Conservation (phyloP, 1,139 yeast genomes). For the Oligophagozyma castellii region DNA sequence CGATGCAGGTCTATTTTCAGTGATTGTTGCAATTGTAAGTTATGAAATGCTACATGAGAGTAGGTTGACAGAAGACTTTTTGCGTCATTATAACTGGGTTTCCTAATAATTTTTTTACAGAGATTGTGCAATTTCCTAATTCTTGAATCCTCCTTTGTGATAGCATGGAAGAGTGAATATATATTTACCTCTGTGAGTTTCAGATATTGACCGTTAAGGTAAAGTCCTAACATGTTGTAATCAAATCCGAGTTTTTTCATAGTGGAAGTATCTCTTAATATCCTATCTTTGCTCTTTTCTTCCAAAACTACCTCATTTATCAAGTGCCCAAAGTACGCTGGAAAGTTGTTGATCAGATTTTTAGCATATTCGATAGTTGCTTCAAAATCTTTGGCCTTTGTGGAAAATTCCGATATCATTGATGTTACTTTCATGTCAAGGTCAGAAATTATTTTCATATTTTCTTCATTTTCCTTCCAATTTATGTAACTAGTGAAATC, state of each 20-base stretch:
- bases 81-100: slow-evolving; percentile 3
- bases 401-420: slow-evolving; percentile 27
- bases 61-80: slow-evolving; percentile 10
- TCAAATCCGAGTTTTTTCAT: slow-evolving; percentile 15
- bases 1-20: slow-evolving; percentile 22
- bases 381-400: slow-evolving; percentile 12
- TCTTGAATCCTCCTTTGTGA: slow-evolving; percentile 10
- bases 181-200: slow-evolving; percentile 14
- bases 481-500: background rate
- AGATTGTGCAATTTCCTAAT: slow-evolving; percentile 5
- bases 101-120: slow-evolving; percentile 4
- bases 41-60: slow-evolving; percentile 12
- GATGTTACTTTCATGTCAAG: slow-evolving; percentile 38
- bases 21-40: slow-evolving; percentile 19
- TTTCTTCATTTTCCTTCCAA: background rate
- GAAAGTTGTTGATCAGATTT: slow-evolving; percentile 35
- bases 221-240: slow-evolving; percentile 33
- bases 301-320: slow-evolving; percentile 6
- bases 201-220: slow-evolving; percentile 45
- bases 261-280: slow-evolving; percentile 7
- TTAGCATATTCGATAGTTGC: slow-evolving; percentile 28
- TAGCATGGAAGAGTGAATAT: slow-evolving; percentile 10
- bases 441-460: slow-evolving; percentile 14
- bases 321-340: slow-evolving; percentile 30
- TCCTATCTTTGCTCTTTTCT: slow-evolving; percentile 5